Base-by-base conservation (phyloP, 495 filamentous ascomycete genomes). In the Hapsidospora chrysogenum region DNA sequence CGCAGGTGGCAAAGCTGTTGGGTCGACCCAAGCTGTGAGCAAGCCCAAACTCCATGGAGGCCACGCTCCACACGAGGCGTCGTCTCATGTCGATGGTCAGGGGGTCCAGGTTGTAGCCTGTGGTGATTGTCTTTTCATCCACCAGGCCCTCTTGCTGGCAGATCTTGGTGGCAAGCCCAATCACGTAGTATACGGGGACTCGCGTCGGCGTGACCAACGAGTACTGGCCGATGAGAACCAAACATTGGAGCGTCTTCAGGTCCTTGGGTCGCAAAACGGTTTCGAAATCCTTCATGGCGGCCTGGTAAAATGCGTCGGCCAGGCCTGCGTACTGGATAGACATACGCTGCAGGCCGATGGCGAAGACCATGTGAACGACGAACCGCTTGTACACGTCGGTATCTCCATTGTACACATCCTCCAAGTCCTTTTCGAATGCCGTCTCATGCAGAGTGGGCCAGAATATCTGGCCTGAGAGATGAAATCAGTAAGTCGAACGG, bases 221-320 rank as follows among this genome's bases (percentile, higher is more conserved):
- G 58, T 96, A 96, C 48, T 87, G 82, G 14, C 74, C 83, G 53
- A 94, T 85, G 9, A 96, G 52, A 1, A 78, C 68, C 29, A 92
- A 70, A 43, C 85, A 93, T 53, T 96, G 87, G n/a, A 96, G 57
- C 0, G 87, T 85, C 45, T 72, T 78, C 11, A 93, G 49, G 47
- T 94, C 80, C 66, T 86, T 92, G 10, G 72, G 69, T 38, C 73
- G 69, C 25, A 94, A 61, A 9, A 85, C 72, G 1, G 66, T 68
- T 44, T 94, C 82, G 30, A 94, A 68, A 42, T 73, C 78, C 20
- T 73, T 73, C 49, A 94, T 68, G 9, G 87, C 86, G 10, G 83
- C 78, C 3, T 92, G 68, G 47, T 92, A 96, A 56, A 85, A 93
- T 45, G 79, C 80, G 52, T 96, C 85, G 21, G 86, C 86, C 23